Base-by-base conservation (phyloP, 73 alveolate genomes). In the Durusdinium trenchii region DNA sequence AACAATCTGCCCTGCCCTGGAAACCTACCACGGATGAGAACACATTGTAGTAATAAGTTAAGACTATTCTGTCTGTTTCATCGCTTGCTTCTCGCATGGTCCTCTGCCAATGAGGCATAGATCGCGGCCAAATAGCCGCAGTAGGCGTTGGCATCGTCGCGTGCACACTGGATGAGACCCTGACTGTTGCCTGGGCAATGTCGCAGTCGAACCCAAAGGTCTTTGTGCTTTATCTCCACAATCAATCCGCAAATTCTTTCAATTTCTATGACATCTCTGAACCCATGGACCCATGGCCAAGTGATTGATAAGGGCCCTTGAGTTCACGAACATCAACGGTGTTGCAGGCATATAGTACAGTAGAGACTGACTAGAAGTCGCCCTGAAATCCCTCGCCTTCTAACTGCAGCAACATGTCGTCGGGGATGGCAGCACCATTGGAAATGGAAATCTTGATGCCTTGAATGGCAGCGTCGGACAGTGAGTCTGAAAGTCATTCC, bases 81-180 rank as follows among this genome's bases (percentile, higher is more conserved):
- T n/a, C n/a, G n/a, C n/a, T n/a, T n/a, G n/a, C n/a, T 60, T 38
- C 89, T 78, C 62, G 4, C 52, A 30, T 7, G 36, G 60, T 81
- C 91, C 91, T 81, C 91, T 6, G 36, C 30, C n/a, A 46, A 45
- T 30, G 78, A 38, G 50, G 94, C 75, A 36, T 84, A 84, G 38
- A 84, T 75, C 3, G 94, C 75, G 32, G 76, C 94, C n/a, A 84
- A 36, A 36, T 50, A 84, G 6, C 94, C 94, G 52, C 94, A 84
- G 94, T 84, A 84, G 75, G 51, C 94, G 12, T 50, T 50, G 38
- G 94, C 94, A 84, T 84, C 94, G 51, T 84, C 76, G 28, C 62
- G 94, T 7, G 75, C 94, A 16, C 94, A 84, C 51, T 51, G 94
- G 76, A 84, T n/a, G 32, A 84, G 36, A 23, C 54, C n/a, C 40